Conservation (phyloP, 2,329 filamentous ascomycete genomes). For the Epichloe brachyelytri region DNA sequence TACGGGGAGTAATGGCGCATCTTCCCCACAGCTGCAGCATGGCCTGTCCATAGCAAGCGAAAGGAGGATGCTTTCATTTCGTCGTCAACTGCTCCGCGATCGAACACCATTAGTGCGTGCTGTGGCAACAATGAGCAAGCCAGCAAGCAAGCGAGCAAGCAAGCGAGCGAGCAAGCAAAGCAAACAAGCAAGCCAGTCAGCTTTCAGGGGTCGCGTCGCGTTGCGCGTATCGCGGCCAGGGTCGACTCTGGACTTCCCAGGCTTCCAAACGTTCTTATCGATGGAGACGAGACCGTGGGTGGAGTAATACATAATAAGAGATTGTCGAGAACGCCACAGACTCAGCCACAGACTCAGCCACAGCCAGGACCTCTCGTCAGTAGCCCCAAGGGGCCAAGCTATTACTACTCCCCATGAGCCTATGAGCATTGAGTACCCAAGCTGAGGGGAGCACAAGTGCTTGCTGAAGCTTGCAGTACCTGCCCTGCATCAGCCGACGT, state of each 20-base stretch:
- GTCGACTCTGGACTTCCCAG: not conserved
- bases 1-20: not conserved
- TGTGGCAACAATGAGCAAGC: too few relatives aligned
- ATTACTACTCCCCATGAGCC: too few relatives aligned
- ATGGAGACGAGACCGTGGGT: not conserved
- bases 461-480: not conserved
- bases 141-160: too few relatives aligned
- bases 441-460: not conserved
- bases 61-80: not conserved
- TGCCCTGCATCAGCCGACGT: not conserved
- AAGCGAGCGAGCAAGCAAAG: too few relatives aligned
- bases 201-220: not conserved
- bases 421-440: too few relatives aligned
- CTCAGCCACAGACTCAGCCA: not conserved
- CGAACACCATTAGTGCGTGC: too few relatives aligned
- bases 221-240: not conserved
- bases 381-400: too few relatives aligned
- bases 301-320: too few relatives aligned
- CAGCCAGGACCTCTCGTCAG: not conserved
- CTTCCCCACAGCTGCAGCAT: not conserved
- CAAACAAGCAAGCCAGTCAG: not conserved
- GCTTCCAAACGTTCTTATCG: not conserved
- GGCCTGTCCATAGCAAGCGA: too few relatives aligned
- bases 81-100: not conserved
- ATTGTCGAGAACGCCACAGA: not conserved